Base-by-base conservation (phyloP, 306 rosid genomes). In the Luffa aegyptiaca region DNA sequence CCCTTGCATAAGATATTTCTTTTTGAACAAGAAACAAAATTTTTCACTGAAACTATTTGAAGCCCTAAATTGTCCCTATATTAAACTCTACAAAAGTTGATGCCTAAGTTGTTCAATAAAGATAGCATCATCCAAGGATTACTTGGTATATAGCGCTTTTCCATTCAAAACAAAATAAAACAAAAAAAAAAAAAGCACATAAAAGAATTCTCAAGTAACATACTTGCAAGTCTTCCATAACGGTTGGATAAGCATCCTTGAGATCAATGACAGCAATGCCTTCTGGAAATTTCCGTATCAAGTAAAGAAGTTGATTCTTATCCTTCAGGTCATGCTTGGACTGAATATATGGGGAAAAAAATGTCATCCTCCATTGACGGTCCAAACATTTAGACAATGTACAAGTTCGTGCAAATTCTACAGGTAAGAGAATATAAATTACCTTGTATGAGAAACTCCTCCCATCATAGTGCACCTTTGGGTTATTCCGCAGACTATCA, bases 141-240 rank as follows among this genome's bases (percentile, higher is more conserved):
- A 26, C 31, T 26, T 70, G 12, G 33, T 71, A 71, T 71, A 20
- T 44, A 21, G 5, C 41, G 46, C 20, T 36, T 14, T 18, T 0
- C 53, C 35, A 53, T n/a, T 76, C 36, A 64, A n/a, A n/a, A n/a
- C n/a, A n/a, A n/a, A n/a, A n/a, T n/a, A n/a, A n/a, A n/a, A n/a
- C n/a, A n/a, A n/a, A 20, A 81, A 18, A 49, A 75, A 78, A 65
- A 66, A 58, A 8, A 51, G 41, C 21, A 69, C 2, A 31, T 7
- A 0, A 55, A 21, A 75, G 10, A 16, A 74, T 81, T 14, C 79
- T 4, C 74, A 80, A 64, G 26, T 46, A 62, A 80, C 65, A 1
- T 80, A 93, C 97, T 93, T 95, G 97, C 90, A 95, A 93, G 86
- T 93, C 99, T 63, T 95, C 99, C 91, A 88, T 87, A 74, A 90